Base-by-base conservation (phyloP, 305 asterid species). In the Fraxinus sp. region DNA sequence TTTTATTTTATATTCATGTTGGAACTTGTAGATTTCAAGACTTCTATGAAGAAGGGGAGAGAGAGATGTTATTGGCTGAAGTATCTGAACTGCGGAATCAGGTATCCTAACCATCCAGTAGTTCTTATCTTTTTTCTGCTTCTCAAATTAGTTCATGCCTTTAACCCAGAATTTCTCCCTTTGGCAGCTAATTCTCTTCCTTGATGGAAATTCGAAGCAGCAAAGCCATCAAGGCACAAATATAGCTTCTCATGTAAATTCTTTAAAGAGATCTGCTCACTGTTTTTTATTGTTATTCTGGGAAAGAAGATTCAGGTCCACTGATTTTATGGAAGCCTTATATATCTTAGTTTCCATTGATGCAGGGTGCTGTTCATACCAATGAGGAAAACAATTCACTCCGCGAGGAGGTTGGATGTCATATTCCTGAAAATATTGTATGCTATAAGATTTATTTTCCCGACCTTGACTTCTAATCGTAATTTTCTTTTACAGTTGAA, bases 11-110 rank as follows among this genome's bases (percentile, higher is more conserved):
- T 39, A 66, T 72, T 77, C 18, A 16, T 20, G 26, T 57, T 57
- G 78, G 70, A 75, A 64, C 32, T 26, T 79, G 39, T 82, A 96
- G 99, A 84, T 96, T 87, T 89, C 98, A 96, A 88, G 99, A 96
- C 83, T 95, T 96, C 35, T 96, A 96, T 86, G 98, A 89, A 86
- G 99, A 96, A 90, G 99, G 98, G 81, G 99, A 96, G 92, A 92
- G 93, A 85, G 97, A 95, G 80, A 86, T 93, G 87, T 77, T 96
- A 86, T 87, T 93, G 88, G 88, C 85, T 76, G 99, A 96, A 90
- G 89, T 93, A 75, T 90, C 96, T 83, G 94, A 90, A 82, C 90
- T 93, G 85, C 92, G 98, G 84, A 91, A 95, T 84, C 97, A 96
- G 95, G 98, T 94, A 89, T 49, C 66, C 74, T 77, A 73, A 62